These are phyloP conservation scores for Phytophthora quininea DNA, from an alignment of 352 stramenopile genomes.

Conservation along the genomic window DNA sequence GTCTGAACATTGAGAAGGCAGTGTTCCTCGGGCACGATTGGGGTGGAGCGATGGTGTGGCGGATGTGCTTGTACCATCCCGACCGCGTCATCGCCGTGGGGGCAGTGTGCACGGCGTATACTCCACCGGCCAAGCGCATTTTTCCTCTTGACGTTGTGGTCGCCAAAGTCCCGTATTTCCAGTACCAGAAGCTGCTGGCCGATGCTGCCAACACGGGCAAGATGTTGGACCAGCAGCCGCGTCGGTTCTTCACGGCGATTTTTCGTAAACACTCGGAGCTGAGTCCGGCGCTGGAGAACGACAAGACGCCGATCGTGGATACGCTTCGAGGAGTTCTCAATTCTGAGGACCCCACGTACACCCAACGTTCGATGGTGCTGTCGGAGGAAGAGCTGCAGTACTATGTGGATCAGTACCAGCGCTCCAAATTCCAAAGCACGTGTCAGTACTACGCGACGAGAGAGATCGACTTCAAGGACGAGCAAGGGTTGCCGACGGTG, in stretches of 20 bases:
- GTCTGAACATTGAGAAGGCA: slow-evolving; percentile 58
- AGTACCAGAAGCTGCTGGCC: slow-evolving; percentile 65
- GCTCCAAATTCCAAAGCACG: slow-evolving; percentile 52
- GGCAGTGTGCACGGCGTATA: slow-evolving; percentile 65
- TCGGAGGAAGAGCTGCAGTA: slow-evolving; percentile 57
- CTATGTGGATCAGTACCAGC: slow-evolving; percentile 59
- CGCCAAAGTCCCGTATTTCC: slow-evolving; percentile 53
- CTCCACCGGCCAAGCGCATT: slow-evolving; percentile 43
- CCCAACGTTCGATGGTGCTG: slow-evolving; percentile 49
- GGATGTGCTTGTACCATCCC: slow-evolving; percentile 71
- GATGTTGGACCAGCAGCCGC: slow-evolving; percentile 41
- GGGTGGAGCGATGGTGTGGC: slow-evolving; percentile 51
- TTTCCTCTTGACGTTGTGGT: slow-evolving; percentile 50
- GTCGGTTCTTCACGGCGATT: slow-evolving; percentile 58
- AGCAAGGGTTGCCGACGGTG: slow-evolving; percentile 30
- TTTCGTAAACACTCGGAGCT: slow-evolving; percentile 51
- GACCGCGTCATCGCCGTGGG: slow-evolving; percentile 49
- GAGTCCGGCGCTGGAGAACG: slow-evolving; percentile 22
- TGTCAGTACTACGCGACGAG: slow-evolving; percentile 67
- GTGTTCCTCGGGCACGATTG: slow-evolving; percentile 79
- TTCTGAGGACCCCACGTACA: slow-evolving; percentile 42
- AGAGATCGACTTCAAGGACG: slow-evolving; percentile 59
- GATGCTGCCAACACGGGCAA: slow-evolving; percentile 39
- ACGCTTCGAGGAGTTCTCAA: slow-evolving; percentile 35
- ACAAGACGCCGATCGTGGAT: slow-evolving; percentile 21